Conservation (phyloP, 495 filamentous ascomycete genomes). For the Penicillium samsonianum region DNA sequence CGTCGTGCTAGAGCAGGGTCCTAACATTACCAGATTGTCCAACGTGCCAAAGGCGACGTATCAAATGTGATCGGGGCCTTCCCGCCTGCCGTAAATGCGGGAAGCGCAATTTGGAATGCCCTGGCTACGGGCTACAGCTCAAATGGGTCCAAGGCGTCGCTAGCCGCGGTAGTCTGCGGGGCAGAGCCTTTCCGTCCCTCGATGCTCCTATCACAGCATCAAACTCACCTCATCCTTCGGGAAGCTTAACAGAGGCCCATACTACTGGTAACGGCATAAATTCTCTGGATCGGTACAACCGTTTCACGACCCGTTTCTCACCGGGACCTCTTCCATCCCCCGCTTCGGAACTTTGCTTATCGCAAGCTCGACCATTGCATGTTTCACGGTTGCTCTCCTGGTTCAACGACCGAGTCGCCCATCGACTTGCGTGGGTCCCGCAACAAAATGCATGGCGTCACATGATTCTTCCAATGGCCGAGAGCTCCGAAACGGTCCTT, state of each 20-base stretch:
- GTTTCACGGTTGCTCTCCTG: conserved; percentile 20
- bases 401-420: conserved; percentile 27
- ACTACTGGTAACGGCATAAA: not conserved
- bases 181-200: conserved; percentile 14
- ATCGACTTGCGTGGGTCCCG: conserved; percentile 29
- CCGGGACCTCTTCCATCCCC: not conserved
- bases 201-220: conserved; percentile 1
- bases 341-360: conserved; percentile 11
- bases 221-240: not conserved
- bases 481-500: conserved; percentile 27
- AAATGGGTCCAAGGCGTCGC: conserved; percentile 42
- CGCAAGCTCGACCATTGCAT: conserved; percentile 11
- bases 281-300: not conserved
- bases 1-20: not conserved
- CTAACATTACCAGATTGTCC: conserved; percentile 33
- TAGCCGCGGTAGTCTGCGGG: conserved; percentile 37
- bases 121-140: conserved; percentile 45
- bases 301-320: not conserved
- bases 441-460: conserved; percentile 30
- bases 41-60: conserved; percentile 52
- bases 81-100: conserved; percentile 28
- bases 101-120: conserved; percentile 46
- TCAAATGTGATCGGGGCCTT: conserved; percentile 48
- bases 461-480: conserved; percentile 27
- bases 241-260: not conserved